A percentile compares a stretch with the other conserved stretches of the same genome.
phyloP scores from a whole-genome alignment of 306 rosid genomes.

The Prosopis cineraria region DNA sequence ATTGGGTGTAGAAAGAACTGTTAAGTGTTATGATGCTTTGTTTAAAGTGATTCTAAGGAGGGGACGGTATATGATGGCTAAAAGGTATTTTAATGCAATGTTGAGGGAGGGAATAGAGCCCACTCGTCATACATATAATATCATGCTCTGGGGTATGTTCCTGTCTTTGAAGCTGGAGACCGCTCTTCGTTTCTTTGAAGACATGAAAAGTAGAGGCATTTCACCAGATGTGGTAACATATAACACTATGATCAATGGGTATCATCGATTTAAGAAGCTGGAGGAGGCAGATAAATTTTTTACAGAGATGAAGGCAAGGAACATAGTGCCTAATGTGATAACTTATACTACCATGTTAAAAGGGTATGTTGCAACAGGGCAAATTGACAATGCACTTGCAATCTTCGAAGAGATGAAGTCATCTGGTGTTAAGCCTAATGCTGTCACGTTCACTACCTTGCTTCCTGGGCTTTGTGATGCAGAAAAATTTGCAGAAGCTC shows the following conservation, averaged over 20 bases:
- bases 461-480: constrained; percentile 83
- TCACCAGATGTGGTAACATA: constrained; percentile 74
- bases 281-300: constrained; percentile 81
- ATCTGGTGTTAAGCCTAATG: constrained; percentile 74
- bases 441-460: constrained; percentile 68
- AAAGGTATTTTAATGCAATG: constrained; percentile 82
- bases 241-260: constrained; percentile 86
- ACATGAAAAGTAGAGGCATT: constrained; percentile 67
- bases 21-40: constrained; percentile 70
- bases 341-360: constrained; percentile 82
- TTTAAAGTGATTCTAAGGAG: constrained; percentile 73
- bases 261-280: constrained; percentile 67
- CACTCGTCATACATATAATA: constrained; percentile 71
- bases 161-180: constrained; percentile 74
- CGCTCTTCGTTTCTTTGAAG: constrained; percentile 79
- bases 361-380: constrained; percentile 69
- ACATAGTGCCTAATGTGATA: constrained; percentile 70
- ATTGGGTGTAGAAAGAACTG: constrained; percentile 58
- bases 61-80: constrained; percentile 91
- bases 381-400: constrained; percentile 55
- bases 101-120: constrained; percentile 80
- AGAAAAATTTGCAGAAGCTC: constrained; percentile 61
- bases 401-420: constrained; percentile 76
- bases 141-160: constrained; percentile 91
- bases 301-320: constrained; percentile 78